Evolutionary conservation across 208 protist species (phyloP).

Genomic region (Leishmania aethiopica): DNA sequence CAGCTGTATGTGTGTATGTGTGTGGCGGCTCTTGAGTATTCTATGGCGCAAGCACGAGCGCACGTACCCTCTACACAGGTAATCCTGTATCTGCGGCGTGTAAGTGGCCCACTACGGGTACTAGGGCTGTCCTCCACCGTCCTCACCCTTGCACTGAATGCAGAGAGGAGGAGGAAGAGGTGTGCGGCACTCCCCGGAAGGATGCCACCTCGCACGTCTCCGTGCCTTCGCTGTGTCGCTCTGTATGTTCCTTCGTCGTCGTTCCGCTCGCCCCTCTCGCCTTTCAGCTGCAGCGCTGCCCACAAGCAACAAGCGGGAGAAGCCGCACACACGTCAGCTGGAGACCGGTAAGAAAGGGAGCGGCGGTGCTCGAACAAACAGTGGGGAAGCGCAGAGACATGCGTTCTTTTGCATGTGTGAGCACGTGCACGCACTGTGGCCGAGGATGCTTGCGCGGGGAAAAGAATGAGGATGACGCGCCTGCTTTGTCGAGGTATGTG

Average conservation of each 20-base stretch:
- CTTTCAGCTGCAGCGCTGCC: not conserved
- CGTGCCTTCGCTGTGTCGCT: not conserved
- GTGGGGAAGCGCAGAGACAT: not conserved
- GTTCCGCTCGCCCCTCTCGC: not conserved
- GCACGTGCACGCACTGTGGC: not conserved
- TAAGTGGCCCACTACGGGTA: not conserved
- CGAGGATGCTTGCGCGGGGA: not conserved
- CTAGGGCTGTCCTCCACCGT: not conserved
- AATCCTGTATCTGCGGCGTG: not conserved
- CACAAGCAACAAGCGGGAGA: not conserved
- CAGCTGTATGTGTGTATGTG: not conserved
- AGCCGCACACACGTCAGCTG: not conserved
- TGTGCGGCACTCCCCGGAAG: not conserved
- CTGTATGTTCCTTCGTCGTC: not conserved
- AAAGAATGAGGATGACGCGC: not conserved
- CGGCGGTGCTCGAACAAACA: not conserved
- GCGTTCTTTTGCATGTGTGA: not conserved
- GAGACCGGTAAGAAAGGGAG: not conserved
- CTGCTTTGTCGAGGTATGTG: not conserved
- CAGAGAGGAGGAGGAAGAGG: not conserved
- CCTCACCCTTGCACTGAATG: not conserved
- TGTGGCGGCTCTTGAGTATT: not conserved
- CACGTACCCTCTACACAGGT: not conserved
- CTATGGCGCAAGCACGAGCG: no score
- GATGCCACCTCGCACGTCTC: not conserved